Evolutionary conservation across 805 yeast genomes (phyloP).

Genomic region (Candida parachauliodes): DNA sequence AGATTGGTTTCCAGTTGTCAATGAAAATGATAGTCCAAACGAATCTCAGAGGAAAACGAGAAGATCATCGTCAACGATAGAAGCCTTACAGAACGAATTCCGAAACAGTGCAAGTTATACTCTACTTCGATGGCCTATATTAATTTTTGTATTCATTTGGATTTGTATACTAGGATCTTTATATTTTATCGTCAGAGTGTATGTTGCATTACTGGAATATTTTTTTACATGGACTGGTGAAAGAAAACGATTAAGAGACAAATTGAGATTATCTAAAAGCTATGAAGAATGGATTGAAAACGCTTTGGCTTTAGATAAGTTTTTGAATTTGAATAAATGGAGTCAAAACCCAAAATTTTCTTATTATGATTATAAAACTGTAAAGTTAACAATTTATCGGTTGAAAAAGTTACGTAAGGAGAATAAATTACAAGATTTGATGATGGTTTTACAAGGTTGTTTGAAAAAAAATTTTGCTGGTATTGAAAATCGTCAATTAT

Average conservation of each 20-base stretch:
- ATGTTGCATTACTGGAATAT: conserved; percentile 62
- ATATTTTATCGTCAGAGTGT: conserved; percentile 52
- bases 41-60: not conserved
- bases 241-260: conserved; percentile 45
- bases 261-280: conserved; percentile 44
- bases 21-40: not conserved
- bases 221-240: conserved; percentile 59
- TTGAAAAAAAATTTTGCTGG: conserved; percentile 76
- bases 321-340: conserved; percentile 63
- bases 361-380: conserved; percentile 64
- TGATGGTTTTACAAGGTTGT: conserved; percentile 60
- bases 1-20: conserved; percentile 22
- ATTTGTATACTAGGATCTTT: conserved; percentile 43
- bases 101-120: conserved; percentile 30
- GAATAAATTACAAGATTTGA: conserved; percentile 42
- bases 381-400: conserved; percentile 45
- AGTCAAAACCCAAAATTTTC: conserved; percentile 54
- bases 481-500: conserved; percentile 65
- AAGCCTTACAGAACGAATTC: conserved; percentile 30
- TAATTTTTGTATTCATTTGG: conserved; percentile 54
- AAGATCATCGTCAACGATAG: conserved; percentile 8
- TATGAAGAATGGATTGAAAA: conserved; percentile 62
- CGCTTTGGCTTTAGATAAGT: conserved; percentile 56
- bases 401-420: conserved; percentile 33
- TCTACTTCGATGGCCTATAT: conserved; percentile 63